A percentile compares a stretch with the other conserved stretches of the same genome.
phyloP scores from a whole-genome alignment of 176 grass and related monocot genomes.

The Oryza meridionalis region DNA sequence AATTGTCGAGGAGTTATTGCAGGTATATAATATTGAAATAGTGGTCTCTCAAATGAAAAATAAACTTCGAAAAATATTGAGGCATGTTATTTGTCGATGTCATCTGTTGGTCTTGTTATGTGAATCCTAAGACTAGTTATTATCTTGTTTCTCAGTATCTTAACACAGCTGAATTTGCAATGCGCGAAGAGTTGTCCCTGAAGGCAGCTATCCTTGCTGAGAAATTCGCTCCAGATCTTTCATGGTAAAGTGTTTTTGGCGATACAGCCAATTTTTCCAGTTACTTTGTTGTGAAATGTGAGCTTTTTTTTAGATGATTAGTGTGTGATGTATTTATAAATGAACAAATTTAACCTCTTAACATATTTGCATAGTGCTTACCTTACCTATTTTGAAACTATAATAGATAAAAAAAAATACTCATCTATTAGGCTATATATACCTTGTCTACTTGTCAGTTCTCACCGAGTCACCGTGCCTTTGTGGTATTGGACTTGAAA shows the following conservation, averaged over 20 bases:
- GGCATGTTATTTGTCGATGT: not conserved
- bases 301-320: not conserved
- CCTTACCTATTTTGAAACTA: not conserved
- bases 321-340: not conserved
- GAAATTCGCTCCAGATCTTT: slow-evolving; percentile 99
- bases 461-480: not conserved
- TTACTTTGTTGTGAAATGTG: slow-evolving; percentile 10
- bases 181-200: slow-evolving; percentile 96
- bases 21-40: slow-evolving; percentile 61
- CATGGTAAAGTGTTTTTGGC: slow-evolving; percentile 57
- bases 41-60: not conserved
- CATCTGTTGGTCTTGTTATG: slow-evolving; percentile 19
- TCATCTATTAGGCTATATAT: not conserved
- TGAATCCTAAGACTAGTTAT: slow-evolving; percentile 33
- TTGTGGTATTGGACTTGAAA: not conserved
- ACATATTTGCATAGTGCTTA: not conserved
- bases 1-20: slow-evolving; percentile 98
- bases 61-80: not conserved
- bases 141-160: slow-evolving; percentile 74
- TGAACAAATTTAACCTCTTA: not conserved
- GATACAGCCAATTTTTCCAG: not conserved
- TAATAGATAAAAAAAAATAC: not conserved
- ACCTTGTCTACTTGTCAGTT: not conserved
- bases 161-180: slow-evolving; percentile 93
- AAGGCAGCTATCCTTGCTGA: slow-evolving; percentile 97